These are phyloP conservation scores for Persicaria maculosa DNA, from an alignment of 148 eudicot genomes.

Conservation along the genomic window DNA sequence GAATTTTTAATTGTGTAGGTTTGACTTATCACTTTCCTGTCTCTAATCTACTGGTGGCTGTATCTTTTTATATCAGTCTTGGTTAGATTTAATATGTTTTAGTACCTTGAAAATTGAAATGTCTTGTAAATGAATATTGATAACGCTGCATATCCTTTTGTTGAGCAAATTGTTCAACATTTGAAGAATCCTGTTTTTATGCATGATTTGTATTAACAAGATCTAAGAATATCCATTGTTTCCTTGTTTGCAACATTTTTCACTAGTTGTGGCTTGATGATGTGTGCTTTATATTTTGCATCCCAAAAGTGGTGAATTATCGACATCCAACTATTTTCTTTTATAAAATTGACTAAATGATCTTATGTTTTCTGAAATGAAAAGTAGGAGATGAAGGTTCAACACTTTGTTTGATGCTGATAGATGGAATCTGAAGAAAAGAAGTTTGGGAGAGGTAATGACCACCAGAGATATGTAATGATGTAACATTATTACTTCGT, in stretches of 20 bases:
- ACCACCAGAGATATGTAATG: neutral
- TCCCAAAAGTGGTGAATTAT: neutral
- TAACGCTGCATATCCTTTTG: neutral
- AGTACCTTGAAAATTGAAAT: neutral
- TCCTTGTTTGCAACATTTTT: neutral
- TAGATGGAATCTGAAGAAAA: constrained; percentile 73
- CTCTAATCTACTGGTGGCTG: neutral
- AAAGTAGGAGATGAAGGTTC: constrained; percentile 35
- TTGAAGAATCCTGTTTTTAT: neutral
- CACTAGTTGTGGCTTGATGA: neutral
- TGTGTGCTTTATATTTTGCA: neutral
- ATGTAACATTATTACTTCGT: neutral
- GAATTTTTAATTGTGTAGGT: neutral
- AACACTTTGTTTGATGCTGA: constrained; percentile 35
- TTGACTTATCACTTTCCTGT: neutral
- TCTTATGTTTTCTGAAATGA: neutral
- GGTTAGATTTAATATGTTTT: too few relatives aligned
- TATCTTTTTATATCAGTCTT: neutral
- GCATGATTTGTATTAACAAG: neutral
- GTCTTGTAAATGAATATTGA: neutral
- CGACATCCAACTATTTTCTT: neutral
- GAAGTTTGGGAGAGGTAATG: constrained; percentile 76
- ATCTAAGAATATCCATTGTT: neutral
- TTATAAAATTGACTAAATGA: neutral
- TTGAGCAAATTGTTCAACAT: neutral